Evolutionary conservation across 2,329 filamentous ascomycete species (phyloP), one percentile per base, ranked within the genome.

Genomic region (Botryotinia convoluta): DNA sequence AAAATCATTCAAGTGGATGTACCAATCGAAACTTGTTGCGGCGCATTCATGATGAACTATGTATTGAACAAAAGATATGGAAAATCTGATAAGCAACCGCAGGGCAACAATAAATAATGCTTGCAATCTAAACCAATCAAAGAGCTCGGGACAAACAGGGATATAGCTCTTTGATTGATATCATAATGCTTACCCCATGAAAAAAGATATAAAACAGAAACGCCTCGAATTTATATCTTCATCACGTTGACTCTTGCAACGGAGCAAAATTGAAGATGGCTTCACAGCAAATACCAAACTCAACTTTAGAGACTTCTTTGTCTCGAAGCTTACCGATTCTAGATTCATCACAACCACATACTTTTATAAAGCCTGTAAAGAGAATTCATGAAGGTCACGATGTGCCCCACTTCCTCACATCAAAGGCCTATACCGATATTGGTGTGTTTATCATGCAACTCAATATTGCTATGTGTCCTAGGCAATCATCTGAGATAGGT

Each of bases 361-460:
- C 76, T 45, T 98, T 97, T 82, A 80, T 85, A 70, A 84, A 85
- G 60, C 96, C 96, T 0, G 81, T 82, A 73, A 99, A 98, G 83
- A 87, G 87, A 79, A 99, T 99, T 84, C 87, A 97, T 83, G 93
- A 96, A 79, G 91, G 91, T 73, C 85, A 91, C 74, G 94, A 98
- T 85, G 92, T 99, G 72, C 82, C 88, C 32, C 88, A 87, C 75
- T 99, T 98, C 82, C 88, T 97, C 71, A 88, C 87, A 14, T 94
- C 93, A 67, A 89, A 88, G 77, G 96, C 94, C 62, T 98, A 98
- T 83, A 88, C 90, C 74, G 94, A 98, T 80, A 93, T 99, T 71
- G 92, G 93, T 82, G 87, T 89, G 64, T 98, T 97, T 81, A 85
- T 98, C 64, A 86, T 97, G 77, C 96, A 98, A 83, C 90, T 99